A percentile compares a stretch with the other conserved stretches of the same genome.
Evolutionary conservation across 208 protist genomes (phyloP).

Genomic region (Trypanosoma grayi): DNA sequence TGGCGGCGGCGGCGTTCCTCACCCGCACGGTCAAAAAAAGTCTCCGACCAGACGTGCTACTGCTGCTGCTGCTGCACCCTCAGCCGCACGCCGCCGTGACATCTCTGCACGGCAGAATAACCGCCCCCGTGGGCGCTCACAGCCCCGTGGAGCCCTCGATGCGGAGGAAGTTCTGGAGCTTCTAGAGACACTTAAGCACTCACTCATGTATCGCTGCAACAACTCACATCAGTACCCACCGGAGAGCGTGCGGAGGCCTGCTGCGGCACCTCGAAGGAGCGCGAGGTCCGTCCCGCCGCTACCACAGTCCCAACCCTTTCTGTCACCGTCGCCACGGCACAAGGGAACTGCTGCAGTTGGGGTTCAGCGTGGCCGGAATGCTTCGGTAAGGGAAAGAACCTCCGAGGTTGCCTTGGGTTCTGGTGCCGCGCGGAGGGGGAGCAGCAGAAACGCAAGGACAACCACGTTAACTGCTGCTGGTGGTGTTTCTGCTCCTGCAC

Average conservation of each 20-base stretch:
- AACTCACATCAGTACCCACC: not conserved
- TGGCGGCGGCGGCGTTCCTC: not conserved
- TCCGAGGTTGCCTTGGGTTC: not conserved
- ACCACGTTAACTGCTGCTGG: not conserved
- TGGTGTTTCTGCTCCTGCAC: not conserved
- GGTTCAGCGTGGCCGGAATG: not conserved
- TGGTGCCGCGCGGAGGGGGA: not conserved
- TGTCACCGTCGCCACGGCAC: not conserved
- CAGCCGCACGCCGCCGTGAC: not conserved
- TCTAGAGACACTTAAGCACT: slow-evolving; percentile 13
- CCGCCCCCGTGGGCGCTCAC: not conserved
- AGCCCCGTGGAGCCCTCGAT: not conserved
- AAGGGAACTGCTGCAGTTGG: not conserved
- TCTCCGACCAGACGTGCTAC: not conserved
- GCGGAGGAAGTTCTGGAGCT: slow-evolving; percentile 2
- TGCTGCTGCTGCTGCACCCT: not conserved
- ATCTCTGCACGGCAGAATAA: not conserved
- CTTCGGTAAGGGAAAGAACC: not conserved
- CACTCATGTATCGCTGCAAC: slow-evolving; percentile 15
- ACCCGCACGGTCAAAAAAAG: not conserved
- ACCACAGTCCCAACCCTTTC: not conserved
- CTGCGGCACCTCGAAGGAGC: not conserved
- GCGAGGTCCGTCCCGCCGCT: slow-evolving; percentile 2
- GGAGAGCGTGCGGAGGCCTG: not conserved
- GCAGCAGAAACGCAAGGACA: not conserved